Evolutionary conservation across 2,329 filamentous ascomycete species (phyloP), one percentile per base, ranked within the genome.

Genomic region (Colletotrichum euphorbiae): DNA sequence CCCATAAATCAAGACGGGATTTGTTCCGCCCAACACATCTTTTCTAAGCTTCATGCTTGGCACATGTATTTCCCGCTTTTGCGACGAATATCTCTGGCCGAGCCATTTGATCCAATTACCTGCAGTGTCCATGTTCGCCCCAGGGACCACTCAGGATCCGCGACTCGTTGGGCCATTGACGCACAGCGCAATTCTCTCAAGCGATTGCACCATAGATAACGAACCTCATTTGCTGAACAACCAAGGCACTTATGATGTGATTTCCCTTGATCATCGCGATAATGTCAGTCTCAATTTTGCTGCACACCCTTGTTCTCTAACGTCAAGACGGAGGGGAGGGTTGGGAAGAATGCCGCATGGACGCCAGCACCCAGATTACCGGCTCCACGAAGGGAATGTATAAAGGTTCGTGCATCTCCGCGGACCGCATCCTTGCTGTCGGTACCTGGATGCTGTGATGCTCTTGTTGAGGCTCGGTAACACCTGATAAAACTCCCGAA

Each of bases 151-250:
- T 43, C 17, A 38, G 40, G 42, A 69, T 55, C 61, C 42, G 55
- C 61, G 50, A 66, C 31, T 65, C 54, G 42, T 17, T 50, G 28
- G 43, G 9, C 33, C 40, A 36, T 51, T 38, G 43, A 50, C n/a
- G 19, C 24, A 48, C 59, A 50, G 59, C 62, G 67, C 59, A 55
- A 71, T 71, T 11, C 31, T 33, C 13, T 52, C 31, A 40, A 40
- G 31, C 52, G 17, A 71, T 71, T 70, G 61, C 70, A 70, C 60
- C 70, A 71, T 71, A 62, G 63, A 71, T 70, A 69, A 65, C 50
- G 24, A n/a, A 48, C 15, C 11, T 31, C 15, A 62, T 68, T 69
- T 28, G 56, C 21, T 28, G n/a, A 9, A 62, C 12, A 38, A 11
- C 31, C 15, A n/a, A 42, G 17, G 52, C 21, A 46, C 31, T 40